phyloP scores from a whole-genome alignment of 306 rosid genomes.

The Sicyos baderoa region DNA sequence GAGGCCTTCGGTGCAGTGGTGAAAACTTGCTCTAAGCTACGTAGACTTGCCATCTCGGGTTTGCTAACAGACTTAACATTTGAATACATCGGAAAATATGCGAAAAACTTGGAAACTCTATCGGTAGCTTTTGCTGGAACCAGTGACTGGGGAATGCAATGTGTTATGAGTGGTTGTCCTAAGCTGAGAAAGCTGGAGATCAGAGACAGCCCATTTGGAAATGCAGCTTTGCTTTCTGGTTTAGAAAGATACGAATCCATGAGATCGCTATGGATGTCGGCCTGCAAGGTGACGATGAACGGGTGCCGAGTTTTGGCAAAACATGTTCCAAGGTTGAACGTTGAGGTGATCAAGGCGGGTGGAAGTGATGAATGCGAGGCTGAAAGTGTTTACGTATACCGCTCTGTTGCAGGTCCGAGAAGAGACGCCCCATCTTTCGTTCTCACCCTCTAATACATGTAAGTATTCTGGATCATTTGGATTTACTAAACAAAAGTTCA shows the following conservation, averaged over 20 bases:
- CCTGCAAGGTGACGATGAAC: constrained; percentile 55
- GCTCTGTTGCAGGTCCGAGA: constrained; percentile 75
- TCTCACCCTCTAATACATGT: constrained; percentile 44
- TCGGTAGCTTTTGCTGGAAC: constrained; percentile 79
- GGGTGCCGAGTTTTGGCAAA: constrained; percentile 46
- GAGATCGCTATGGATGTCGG: constrained; percentile 90
- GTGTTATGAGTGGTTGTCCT: constrained; percentile 67
- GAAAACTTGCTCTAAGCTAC: constrained; percentile 67
- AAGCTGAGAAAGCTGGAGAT: constrained; percentile 77
- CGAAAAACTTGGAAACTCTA: constrained; percentile 68
- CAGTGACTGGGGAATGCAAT: constrained; percentile 70
- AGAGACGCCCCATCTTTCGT: constrained; percentile 74
- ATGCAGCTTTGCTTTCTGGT: constrained; percentile 55
- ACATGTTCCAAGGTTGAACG: constrained; percentile 69
- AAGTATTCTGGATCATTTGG: not conserved
- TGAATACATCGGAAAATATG: constrained; percentile 66
- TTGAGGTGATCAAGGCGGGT: constrained; percentile 63
- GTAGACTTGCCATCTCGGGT: constrained; percentile 71
- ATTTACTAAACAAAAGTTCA: not conserved
- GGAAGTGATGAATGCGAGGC: constrained; percentile 39
- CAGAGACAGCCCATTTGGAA: constrained; percentile 78
- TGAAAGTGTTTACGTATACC: constrained; percentile 61
- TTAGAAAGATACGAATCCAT: constrained; percentile 59
- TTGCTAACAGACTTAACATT: constrained; percentile 60
- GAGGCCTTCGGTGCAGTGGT: constrained; percentile 81